These are phyloP conservation scores for Kwoniella europaea DNA, from an alignment of 768 basidiomycete species.

Conservation along the genomic window DNA sequence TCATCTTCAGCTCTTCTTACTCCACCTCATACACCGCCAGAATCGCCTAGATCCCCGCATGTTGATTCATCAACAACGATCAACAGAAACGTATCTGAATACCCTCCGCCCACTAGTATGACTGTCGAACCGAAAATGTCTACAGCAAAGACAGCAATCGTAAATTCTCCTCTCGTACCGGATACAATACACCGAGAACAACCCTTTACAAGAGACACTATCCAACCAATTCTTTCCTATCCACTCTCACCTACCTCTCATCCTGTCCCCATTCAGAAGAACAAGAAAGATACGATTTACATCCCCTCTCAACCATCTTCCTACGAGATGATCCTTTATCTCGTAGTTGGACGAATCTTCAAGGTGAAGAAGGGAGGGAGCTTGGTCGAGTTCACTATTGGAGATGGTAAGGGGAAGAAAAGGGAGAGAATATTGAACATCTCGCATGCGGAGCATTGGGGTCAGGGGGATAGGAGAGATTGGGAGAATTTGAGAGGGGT, in stretches of 20 bases:
- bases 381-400: not conserved
- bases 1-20: constrained; percentile 21
- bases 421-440: constrained; percentile 4
- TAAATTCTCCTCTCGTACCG: not conserved
- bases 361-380: constrained; percentile 9
- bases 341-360: not conserved
- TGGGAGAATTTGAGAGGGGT: constrained; percentile 33
- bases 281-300: constrained; percentile 23
- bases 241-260: constrained; percentile 30
- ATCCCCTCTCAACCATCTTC: not conserved
- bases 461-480: constrained; percentile 19
- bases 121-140: too few species aligned
- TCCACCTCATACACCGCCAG: constrained; percentile 16
- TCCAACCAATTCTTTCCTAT: constrained; percentile 20
- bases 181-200: not conserved
- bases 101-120: too few species aligned
- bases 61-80: not conserved
- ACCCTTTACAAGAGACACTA: not conserved
- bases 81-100: not conserved
- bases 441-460: constrained; percentile 22
- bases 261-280: constrained; percentile 22
- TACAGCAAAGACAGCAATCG: not conserved
- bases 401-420: not conserved
- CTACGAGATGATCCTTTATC: constrained; percentile 3
- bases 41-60: not conserved